Percentiles rank a stretch among this genome's conserved stretches.
phyloP scores from a whole-genome alignment of 345 rosid species.

The Sisymbrium altissimum region DNA sequence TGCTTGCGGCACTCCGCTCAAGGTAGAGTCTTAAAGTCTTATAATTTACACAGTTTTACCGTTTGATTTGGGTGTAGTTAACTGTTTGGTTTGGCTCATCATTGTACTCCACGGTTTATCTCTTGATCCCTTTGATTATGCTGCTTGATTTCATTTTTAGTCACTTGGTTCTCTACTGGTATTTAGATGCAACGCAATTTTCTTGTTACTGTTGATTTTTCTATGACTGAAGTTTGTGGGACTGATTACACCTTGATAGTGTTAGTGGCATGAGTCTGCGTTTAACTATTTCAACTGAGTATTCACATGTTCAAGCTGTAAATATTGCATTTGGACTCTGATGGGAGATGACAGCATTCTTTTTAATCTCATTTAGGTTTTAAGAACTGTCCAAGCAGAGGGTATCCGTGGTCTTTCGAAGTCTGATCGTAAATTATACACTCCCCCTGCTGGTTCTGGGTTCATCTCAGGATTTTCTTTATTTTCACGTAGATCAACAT shows the following conservation, averaged over 20 bases:
- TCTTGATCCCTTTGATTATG: not conserved
- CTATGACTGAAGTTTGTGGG: not conserved
- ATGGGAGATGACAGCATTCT: not conserved
- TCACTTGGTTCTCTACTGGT: not conserved
- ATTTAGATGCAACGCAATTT: not conserved
- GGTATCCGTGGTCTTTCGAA: constrained; percentile 85
- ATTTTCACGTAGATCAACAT: constrained; percentile 56
- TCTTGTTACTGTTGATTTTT: not conserved
- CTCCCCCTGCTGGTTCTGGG: constrained; percentile 95
- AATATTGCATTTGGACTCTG: not conserved
- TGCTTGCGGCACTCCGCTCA: constrained; percentile 87
- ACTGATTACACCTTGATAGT: not conserved
- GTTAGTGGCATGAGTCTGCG: constrained; percentile 1
- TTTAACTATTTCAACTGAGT: not conserved
- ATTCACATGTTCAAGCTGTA: constrained; percentile 13
- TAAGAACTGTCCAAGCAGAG: constrained; percentile 89
- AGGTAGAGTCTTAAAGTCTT: constrained; percentile 40
- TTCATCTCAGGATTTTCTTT: constrained; percentile 82
- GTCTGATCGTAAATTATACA: constrained; percentile 68
- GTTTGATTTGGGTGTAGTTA: not conserved
- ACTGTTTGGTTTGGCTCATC: not conserved
- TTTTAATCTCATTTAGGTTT: constrained; percentile 46
- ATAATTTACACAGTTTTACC: not conserved
- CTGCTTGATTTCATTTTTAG: not conserved
- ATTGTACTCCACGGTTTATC: not conserved